Conservation (phyloP, 2,329 filamentous ascomycete genomes). For the Seiridium cupressi region DNA sequence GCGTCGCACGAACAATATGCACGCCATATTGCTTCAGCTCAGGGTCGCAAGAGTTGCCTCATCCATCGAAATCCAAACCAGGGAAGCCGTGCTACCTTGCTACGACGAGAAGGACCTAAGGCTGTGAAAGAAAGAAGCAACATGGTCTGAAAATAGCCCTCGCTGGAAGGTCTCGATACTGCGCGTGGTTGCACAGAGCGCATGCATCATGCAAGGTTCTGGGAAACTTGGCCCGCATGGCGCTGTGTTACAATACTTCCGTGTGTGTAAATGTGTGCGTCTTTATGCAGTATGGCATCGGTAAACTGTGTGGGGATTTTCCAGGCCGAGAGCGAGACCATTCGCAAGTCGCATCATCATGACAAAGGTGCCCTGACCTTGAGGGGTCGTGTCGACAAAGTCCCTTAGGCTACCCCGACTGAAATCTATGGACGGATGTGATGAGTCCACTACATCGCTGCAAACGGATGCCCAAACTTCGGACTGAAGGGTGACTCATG, state of each 20-base stretch:
- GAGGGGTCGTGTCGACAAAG: no score
- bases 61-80: no score
- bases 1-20: neutral
- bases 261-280: neutral
- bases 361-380: no score
- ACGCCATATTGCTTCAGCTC: no score
- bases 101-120: neutral
- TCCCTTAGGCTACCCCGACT: no score
- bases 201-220: conserved; percentile 22
- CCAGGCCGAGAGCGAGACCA: no score
- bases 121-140: neutral
- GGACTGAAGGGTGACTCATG: no score
- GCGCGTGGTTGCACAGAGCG: neutral
- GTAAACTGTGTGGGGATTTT: neutral
- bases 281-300: neutral
- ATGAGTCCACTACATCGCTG: no score
- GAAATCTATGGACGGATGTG: no score
- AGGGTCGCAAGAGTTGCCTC: no score
- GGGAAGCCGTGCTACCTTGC: neutral
- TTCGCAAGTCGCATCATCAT: no score
- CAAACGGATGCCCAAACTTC: no score
- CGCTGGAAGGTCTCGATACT: neutral
- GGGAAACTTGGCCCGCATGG: conserved; percentile 5
- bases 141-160: neutral
- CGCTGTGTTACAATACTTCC: conserved; percentile 6